These are phyloP conservation scores for Eucalyptus coolabah DNA, from an alignment of 345 rosid species.

Conservation along the genomic window DNA sequence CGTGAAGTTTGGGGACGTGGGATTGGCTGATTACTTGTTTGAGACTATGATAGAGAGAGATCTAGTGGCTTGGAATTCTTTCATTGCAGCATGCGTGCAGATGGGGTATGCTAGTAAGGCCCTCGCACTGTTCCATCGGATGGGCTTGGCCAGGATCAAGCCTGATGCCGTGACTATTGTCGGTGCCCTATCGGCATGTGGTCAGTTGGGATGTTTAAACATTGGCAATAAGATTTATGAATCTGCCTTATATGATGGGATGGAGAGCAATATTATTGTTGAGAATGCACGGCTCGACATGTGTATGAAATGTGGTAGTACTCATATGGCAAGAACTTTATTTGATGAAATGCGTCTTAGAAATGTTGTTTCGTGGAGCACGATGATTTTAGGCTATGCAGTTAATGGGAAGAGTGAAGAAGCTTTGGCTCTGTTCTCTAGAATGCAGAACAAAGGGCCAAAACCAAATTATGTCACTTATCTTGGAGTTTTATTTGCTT, in stretches of 20 bases:
- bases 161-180: slow-evolving; percentile 9
- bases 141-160: slow-evolving; percentile 8
- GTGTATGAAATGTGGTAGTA: slow-evolving; percentile 32
- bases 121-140: slow-evolving; percentile 12
- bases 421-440: slow-evolving; percentile 20
- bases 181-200: not conserved
- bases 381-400: slow-evolving; percentile 33
- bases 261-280: slow-evolving; percentile 22
- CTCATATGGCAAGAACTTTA: slow-evolving; percentile 11
- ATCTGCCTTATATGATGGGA: slow-evolving; percentile 2
- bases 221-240: slow-evolving; percentile 18
- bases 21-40: slow-evolving; percentile 28
- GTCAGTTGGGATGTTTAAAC: slow-evolving; percentile 32
- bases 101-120: slow-evolving; percentile 18
- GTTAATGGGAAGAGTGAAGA: slow-evolving; percentile 26
- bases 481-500: slow-evolving; percentile 30
- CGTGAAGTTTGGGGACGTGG: slow-evolving; percentile 21
- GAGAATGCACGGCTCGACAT: slow-evolving; percentile 33
- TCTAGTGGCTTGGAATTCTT: slow-evolving; percentile 47
- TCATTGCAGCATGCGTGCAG: slow-evolving; percentile 26
- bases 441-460: slow-evolving; percentile 20
- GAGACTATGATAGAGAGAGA: slow-evolving; percentile 34
- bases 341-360: slow-evolving; percentile 17
- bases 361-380: slow-evolving; percentile 39
- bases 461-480: slow-evolving; percentile 25